Conservation (phyloP, 352 stramenopile species). For the Phytopythium kandeliae region DNA sequence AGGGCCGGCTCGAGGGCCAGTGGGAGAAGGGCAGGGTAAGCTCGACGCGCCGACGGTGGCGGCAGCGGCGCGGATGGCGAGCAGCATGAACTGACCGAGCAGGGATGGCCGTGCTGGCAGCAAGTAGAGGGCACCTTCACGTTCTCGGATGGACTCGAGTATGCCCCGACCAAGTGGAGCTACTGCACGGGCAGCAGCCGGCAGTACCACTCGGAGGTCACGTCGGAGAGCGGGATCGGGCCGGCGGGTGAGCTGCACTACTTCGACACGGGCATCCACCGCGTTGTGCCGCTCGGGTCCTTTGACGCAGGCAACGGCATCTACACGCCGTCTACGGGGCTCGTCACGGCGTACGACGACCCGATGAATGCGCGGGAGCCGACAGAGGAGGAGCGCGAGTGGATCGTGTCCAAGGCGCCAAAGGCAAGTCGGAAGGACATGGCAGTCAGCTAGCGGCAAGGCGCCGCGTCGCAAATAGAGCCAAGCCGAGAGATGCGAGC, state of each 20-base stretch:
- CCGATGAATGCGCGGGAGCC: slow-evolving; percentile 43
- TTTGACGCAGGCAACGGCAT: slow-evolving; percentile 78
- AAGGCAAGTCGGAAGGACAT: slow-evolving; percentile 75
- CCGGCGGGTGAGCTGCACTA: slow-evolving; percentile 61
- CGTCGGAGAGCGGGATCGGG: slow-evolving; percentile 45
- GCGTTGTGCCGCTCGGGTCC: slow-evolving; percentile 58
- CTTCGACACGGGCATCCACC: slow-evolving; percentile 59
- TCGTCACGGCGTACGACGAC: slow-evolving; percentile 47
- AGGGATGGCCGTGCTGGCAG: slow-evolving; percentile 17
- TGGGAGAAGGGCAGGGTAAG: slow-evolving; percentile 68
- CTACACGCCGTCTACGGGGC: slow-evolving; percentile 52
- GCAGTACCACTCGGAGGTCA: slow-evolving; percentile 63
- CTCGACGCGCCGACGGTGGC: no score
- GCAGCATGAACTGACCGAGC: no score
- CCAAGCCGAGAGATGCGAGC: slow-evolving; percentile 2
- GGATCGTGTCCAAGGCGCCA: slow-evolving; percentile 50
- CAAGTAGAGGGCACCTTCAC: slow-evolving; percentile 74
- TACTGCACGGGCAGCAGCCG: slow-evolving; percentile 64
- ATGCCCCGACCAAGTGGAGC: slow-evolving; percentile 45
- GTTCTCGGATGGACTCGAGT: slow-evolving; percentile 73
- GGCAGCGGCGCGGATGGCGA: no score
- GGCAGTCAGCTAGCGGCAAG: slow-evolving; percentile 35
- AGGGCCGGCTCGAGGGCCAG: slow-evolving; percentile 60
- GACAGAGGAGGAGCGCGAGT: slow-evolving; percentile 45
- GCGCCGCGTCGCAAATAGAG: no score